Base-by-base conservation (phyloP, 495 filamentous ascomycete species). In the Mycothermus thermophilus region DNA sequence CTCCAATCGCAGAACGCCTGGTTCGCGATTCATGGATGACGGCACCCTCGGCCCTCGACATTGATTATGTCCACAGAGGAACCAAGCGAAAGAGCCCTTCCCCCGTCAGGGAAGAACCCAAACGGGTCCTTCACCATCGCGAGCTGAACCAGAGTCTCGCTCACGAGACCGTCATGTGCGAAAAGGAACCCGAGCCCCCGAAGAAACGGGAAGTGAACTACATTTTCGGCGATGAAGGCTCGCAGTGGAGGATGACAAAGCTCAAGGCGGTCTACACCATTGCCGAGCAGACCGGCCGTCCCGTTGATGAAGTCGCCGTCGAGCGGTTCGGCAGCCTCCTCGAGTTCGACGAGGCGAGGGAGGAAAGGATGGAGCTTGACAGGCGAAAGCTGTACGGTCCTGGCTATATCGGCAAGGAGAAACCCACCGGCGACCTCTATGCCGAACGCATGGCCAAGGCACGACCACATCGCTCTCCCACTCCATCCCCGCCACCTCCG, bases 211-310 rank as follows among this genome's bases (percentile, higher is more conserved):
- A 81, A 21, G 75, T 92, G 10, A 60, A 66, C 38, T 99, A 96
- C 51, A 80, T 63, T 0, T 93, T 99, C 58, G 90, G 90, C 12
- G 92, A 99, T 54, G 54, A 72, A 10, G 90, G 92, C 0, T 83
- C 86, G 12, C 69, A 80, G 41, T 99, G 92, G 88, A 75, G 90
- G 29, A 95, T 96, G 88, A 88, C 77, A 21, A 93, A 83, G 51
- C 69, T 99, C 18, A 84, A 80, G 45, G 80, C 77, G 5, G 78
- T 93, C 12, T 93, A 93, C 59, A 71, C 77, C 32, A 72, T 77
- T 36, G 79, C 83, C 0, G 69, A 93, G 44, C 77, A 88, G 48
- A 76, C 62, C 8, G 77, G 77, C 3, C 66, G 64, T 33, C 25
- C 71, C 5, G 63, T 90, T 12, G 87, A 96, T 17, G 82, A 86